Base-by-base conservation (phyloP, 768 basidiomycete genomes). In the Galerina marginata region DNA sequence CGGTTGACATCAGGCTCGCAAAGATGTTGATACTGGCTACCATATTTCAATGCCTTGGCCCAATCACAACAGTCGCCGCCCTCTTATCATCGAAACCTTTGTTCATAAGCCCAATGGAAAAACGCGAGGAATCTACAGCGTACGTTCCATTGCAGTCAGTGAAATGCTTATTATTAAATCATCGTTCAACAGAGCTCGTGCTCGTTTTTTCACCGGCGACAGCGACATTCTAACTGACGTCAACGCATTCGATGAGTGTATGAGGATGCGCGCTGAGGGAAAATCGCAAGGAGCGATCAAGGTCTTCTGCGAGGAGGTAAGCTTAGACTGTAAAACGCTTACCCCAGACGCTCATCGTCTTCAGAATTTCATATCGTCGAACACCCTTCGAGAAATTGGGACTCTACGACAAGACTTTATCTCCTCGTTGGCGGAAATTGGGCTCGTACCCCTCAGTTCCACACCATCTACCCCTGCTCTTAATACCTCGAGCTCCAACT, bases 11-110 rank as follows among this genome's bases (percentile, higher is more conserved):
- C 9, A 83, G 93, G 42, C 81, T 98, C 26, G 93, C 87, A 7
- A 98, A 97, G 91, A 96, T 98, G 91, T 84, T 98, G 23, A 84
- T 97, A 6, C 79, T 97, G 0, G 94, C 86, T 0, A 84, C 88
- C 5, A 83, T 96, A 47, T 95, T 98, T 77, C 84, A 84, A 64
- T 96, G 94, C 65, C 75, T 96, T 9, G 88, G 86, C 55, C 92
- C 93, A 2, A 80, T 93, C 11, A 79, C 96, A 33, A 94, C 92
- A 1, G 84, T 96, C 37, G 90, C 88, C 0, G 93, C 95, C 15
- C 80, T 86, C 60, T 75, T 98, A 38, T 96, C 95, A 2, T 91
- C 90, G 4, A 98, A 96, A 68, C 90, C 95, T 0, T 73, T 98
- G 49, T 98, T 97, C 74, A 65, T 86, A 11, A 92, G 75, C 61